Conservation (phyloP, 2,329 filamentous ascomycete species). For the Colletotrichum simmondsii region DNA sequence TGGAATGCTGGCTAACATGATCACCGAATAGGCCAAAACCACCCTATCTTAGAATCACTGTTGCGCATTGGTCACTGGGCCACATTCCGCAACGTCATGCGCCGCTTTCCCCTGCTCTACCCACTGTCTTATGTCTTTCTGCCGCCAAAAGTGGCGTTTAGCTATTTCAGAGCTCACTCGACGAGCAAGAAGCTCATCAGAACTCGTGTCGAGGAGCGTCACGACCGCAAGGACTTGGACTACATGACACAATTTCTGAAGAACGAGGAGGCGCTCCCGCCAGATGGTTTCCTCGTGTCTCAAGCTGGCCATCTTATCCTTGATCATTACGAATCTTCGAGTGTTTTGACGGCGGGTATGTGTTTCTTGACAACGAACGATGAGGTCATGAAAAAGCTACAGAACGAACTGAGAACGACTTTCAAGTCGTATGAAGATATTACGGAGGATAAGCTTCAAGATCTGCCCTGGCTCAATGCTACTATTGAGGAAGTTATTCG, state of each 20-base stretch:
- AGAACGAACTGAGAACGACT: neutral
- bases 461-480: neutral
- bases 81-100: constrained; percentile 4
- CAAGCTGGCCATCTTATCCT: neutral
- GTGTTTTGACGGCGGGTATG: neutral
- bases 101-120: neutral
- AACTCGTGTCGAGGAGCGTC: neutral
- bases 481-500: neutral
- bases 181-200: neutral
- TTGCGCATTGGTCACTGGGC: neutral
- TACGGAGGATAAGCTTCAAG: neutral
- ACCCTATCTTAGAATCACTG: neutral
- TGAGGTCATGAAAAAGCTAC: neutral
- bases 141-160: neutral
- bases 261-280: neutral
- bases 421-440: constrained; percentile 2
- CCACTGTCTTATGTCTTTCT: neutral
- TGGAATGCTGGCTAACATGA: neutral
- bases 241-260: neutral
- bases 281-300: neutral
- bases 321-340: neutral
- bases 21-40: neutral
- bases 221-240: neutral
- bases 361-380: neutral
- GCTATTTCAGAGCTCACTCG: neutral